These are phyloP conservation scores for Colletotrichum musae DNA, from an alignment of 2,329 filamentous ascomycete species.

Conservation along the genomic window DNA sequence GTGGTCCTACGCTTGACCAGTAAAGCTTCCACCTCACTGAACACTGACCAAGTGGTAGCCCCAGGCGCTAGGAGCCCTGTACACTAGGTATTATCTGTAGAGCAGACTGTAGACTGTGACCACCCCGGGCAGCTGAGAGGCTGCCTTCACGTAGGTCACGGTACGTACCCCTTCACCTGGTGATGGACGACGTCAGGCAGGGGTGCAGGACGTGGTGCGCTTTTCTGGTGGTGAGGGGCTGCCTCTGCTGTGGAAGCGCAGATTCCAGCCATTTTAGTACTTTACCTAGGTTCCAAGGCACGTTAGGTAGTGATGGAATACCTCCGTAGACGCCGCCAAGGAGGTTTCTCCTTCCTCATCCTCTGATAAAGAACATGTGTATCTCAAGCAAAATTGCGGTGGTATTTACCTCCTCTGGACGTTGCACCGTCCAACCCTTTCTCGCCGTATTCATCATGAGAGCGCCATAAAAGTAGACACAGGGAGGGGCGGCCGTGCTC, in stretches of 20 bases:
- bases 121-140: constrained; percentile 2
- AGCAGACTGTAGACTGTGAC: constrained; percentile 1
- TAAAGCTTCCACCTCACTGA: constrained; percentile 13
- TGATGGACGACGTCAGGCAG: constrained; percentile 30
- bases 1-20: constrained; percentile 5
- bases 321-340: neutral
- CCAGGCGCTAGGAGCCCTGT: constrained; percentile 31
- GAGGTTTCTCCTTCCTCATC: neutral
- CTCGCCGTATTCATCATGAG: neutral
- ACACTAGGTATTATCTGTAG: constrained; percentile 10
- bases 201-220: constrained; percentile 28
- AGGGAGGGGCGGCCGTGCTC: constrained; percentile 10
- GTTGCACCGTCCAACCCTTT: neutral
- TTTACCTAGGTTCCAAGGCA: neutral
- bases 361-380: neutral
- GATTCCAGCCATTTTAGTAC: no score
- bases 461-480: neutral
- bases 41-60: constrained; percentile 27
- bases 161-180: constrained; percentile 25
- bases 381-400: neutral
- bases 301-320: neutral
- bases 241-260: neutral
- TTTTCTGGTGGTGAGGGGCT: constrained; percentile 26
- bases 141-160: constrained; percentile 11
- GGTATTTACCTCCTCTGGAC: neutral